Percentiles rank a stretch among this genome's conserved stretches.
Conservation (phyloP, 140 eudicot genomes). For the Flaveria floridana region DNA sequence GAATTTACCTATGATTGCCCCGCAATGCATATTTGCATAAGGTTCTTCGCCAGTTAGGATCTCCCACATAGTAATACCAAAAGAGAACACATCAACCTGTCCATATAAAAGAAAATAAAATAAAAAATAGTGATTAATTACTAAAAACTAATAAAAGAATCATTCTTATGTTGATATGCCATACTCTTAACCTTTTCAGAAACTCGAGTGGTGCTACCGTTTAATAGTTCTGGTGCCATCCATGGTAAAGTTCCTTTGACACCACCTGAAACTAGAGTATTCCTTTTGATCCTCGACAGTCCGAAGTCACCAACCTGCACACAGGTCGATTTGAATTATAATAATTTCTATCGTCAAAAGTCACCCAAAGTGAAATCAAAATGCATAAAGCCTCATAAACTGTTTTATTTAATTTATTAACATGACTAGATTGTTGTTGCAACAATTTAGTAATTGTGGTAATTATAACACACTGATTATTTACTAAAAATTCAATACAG, state of each 20-base stretch:
- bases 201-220: conserved; percentile 18
- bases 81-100: conserved; percentile 81
- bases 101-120: neutral
- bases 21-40: conserved; percentile 72
- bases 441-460: neutral
- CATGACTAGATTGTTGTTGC: neutral
- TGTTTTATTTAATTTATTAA: neutral
- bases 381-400: neutral
- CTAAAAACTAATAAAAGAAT: neutral
- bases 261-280: conserved; percentile 20
- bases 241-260: conserved; percentile 22
- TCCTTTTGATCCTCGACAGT: conserved; percentile 20
- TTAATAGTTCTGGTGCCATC: conserved; percentile 23
- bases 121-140: neutral
- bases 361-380: neutral
- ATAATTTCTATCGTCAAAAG: neutral
- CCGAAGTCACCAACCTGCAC: conserved; percentile 25
- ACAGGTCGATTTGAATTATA: neutral
- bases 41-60: conserved; percentile 77
- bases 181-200: conserved; percentile 11
- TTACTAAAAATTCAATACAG: neutral
- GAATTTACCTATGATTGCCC: conserved; percentile 66
- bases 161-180: neutral
- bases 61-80: conserved; percentile 76
- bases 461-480: neutral